phyloP scores from a whole-genome alignment of 805 yeast genomes.

The Pichia heedii region DNA sequence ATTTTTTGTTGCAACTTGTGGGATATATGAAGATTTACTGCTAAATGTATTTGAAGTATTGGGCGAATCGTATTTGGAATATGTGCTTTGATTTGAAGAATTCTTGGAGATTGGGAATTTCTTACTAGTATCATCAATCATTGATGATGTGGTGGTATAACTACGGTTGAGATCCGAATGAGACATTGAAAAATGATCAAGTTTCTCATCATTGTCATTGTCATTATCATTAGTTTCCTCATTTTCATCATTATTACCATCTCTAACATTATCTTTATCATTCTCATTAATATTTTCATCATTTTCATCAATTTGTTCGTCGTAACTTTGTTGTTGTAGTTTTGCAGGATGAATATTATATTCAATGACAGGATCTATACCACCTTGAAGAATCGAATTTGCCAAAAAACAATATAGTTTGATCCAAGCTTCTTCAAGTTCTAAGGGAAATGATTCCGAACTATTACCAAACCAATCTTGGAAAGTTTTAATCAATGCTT shows the following conservation, averaged over 20 bases:
- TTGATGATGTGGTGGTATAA: not conserved
- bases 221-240: too few species aligned
- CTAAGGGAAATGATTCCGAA: conserved; percentile 39
- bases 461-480: conserved; percentile 44
- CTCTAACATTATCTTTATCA: not conserved
- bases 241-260: not conserved
- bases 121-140: not conserved
- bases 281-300: not conserved
- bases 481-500: conserved; percentile 59
- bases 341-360: conserved; percentile 13
- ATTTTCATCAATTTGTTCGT: not conserved
- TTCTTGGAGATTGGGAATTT: not conserved
- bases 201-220: too few species aligned
- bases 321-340: not conserved
- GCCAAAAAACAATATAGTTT: conserved; percentile 60
- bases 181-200: not conserved
- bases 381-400: conserved; percentile 55
- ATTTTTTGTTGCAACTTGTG: conserved; percentile 6
- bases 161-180: not conserved
- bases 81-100: not conserved
- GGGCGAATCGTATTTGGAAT: not conserved
- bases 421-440: conserved; percentile 63
- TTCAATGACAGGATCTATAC: conserved; percentile 39
- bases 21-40: conserved; percentile 4
- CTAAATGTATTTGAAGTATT: not conserved